Evolutionary conservation across 164 flowering plant species (phyloP).

Genomic region (Santalum album): DNA sequence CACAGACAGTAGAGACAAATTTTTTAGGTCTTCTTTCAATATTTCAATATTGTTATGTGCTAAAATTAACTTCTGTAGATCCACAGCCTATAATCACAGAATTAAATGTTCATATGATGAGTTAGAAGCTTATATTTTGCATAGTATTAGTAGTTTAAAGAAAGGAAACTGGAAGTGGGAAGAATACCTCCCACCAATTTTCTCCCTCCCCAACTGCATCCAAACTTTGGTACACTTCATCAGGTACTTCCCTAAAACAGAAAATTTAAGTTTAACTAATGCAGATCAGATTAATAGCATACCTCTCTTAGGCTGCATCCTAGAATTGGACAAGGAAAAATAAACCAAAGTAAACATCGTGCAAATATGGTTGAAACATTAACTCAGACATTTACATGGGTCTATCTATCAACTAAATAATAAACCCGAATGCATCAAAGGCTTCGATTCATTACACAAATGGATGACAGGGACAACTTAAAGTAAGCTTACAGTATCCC

Average conservation of each 20-base stretch:
- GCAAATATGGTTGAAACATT: no score
- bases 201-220: conserved; percentile 69
- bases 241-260: conserved; percentile 67
- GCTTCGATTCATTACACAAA: no score
- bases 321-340: no score
- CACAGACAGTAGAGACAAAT: conserved; percentile 50
- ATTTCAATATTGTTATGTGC: conserved; percentile 81
- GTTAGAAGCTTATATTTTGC: not conserved
- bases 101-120: not conserved
- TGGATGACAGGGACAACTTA: no score
- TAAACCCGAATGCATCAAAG: no score
- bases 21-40: conserved; percentile 67
- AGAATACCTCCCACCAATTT: conserved; percentile 97
- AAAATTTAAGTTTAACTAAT: no score
- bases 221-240: conserved; percentile 65
- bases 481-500: no score
- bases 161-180: conserved; percentile 1
- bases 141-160: not conserved
- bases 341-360: no score
- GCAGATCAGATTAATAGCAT: no score
- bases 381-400: no score
- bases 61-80: conserved; percentile 79
- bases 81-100: conserved; percentile 51
- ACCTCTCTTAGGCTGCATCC: no score
- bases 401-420: no score